Evolutionary conservation across 257 asterid genomes (phyloP), one percentile per base, ranked within the genome.

Genomic region (Cynanchum wilfordii): DNA sequence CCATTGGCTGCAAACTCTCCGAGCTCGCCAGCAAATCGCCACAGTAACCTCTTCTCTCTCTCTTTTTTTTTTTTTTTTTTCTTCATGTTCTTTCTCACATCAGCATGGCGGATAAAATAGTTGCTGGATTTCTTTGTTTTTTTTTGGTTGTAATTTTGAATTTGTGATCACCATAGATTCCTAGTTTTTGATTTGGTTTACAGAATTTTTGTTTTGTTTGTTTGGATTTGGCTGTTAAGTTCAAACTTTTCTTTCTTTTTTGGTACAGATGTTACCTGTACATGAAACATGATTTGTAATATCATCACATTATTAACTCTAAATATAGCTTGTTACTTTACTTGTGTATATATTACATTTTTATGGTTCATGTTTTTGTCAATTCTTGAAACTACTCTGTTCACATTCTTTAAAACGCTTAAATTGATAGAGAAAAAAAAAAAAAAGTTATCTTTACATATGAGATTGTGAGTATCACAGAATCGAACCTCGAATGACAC

Each of bases 1-100:
- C 96, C 13, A 80, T 89, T 8, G 89, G 91, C 3, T 49, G 87
- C 0, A 87, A 86, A 83, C 91, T 89, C 70, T 84, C 84, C 0
- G 95, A 89, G 71, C 63, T 87, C 0, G 86, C 82, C 1, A 79
- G 0, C 24, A 69, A 69, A 69, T 42, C 55, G 12, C 25, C 45
- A 1, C 63, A 19, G 59, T 19, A 47, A 38, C 13, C 20, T 24
- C 0, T 4, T 6, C 44, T 40, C 45, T 7, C 45, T 40, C 45
- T 40, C 45, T 40, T 9, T 40, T 9, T 40, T 9, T 40, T 9
- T 40, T 24, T 30, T 3, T 0, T 2, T 2, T 10, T 25, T n/a
- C n/a, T n/a, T n/a, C n/a, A n/a, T n/a, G n/a, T n/a, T n/a, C n/a
- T n/a, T 2, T 3, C 58, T 52, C 25, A 19, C 27, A 57, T 10